Conservation (phyloP, 2,329 filamentous ascomycete genomes). For the Colletotrichum sp. region DNA sequence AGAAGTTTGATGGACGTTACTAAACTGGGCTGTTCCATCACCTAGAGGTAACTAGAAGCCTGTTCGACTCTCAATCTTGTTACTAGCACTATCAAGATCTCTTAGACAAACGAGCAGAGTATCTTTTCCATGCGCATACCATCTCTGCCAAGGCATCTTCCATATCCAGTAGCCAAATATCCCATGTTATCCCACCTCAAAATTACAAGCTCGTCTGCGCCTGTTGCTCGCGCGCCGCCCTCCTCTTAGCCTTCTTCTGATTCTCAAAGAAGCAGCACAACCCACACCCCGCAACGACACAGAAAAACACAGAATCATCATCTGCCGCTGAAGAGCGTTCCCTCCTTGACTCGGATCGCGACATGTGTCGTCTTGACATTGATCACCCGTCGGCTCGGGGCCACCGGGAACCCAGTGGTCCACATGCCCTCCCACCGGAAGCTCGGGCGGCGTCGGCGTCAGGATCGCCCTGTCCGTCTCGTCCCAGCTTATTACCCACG, state of each 20-base stretch:
- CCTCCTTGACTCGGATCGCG: neutral
- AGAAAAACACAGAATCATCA: neutral
- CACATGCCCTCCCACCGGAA: neutral
- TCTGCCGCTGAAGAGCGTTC: neutral
- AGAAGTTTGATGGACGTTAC: neutral
- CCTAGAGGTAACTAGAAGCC: fast-evolving
- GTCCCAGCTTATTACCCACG: neutral
- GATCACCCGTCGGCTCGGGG: neutral
- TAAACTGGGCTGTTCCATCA: no score
- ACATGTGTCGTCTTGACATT: neutral
- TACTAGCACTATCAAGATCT: no score
- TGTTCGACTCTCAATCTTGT: fast-evolving
- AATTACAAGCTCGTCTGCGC: neutral
- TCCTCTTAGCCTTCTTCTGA: neutral
- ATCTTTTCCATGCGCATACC: no score
- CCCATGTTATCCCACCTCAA: neutral
- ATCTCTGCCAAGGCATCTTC: no score
- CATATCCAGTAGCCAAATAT: no score
- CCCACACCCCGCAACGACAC: neutral
- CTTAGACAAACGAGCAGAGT: no score
- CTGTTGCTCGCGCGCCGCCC: neutral
- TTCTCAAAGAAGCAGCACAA: neutral
- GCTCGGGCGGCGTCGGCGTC: neutral
- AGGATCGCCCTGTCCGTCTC: neutral
- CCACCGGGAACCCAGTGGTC: neutral